Evolutionary conservation across 208 protist species (phyloP), one percentile per base, ranked within the genome.

Genomic region (Leptomonas pyrrhocoris): DNA sequence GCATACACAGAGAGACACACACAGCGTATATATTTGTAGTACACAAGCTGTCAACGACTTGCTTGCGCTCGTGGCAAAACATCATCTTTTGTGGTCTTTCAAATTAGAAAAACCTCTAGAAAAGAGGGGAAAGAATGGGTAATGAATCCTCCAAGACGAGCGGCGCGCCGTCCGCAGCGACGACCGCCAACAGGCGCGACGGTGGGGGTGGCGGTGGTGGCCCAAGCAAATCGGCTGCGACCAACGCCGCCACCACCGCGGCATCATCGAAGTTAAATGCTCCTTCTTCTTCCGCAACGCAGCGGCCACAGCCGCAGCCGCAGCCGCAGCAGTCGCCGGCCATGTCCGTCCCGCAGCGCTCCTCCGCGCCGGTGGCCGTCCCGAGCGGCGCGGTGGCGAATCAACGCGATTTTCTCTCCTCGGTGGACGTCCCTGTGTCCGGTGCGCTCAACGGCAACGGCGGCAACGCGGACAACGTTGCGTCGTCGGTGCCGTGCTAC

Each of bases 401-500:
- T 43, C 59, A 53, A 16, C 43, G 45, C 18, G 31, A 46, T 30
- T 55, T 55, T 30, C 18, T 65, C 7, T 36, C 59, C 46, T 65
- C 59, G 5, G 57, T 0, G 7, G 60, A 63, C 63, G 31, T 38
- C 38, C 51, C 38, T 25, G 30, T 61, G 11, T 65, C 54, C 8
- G 43, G 43, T 36, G 48, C 62, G 18, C 11, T 76, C 56, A 53
- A 18, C 42, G 73, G 48, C 28, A 61, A 42, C 48, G 19, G 23
- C 42, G 73, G 48, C 28, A 61, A 42, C 48, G 19, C 46, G 21
- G 58, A 64, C 50, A 40, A 53, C 45, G 34, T 61, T 31, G 40
- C 42, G 25, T 67, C 66, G 9, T 76, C 78, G 0, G 74, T 80
- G 46, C 83, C 79, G 23, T 68, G 68, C 59, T 85, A 88, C 67